Evolutionary conservation across 352 stramenopile species (phyloP), one percentile per base, ranked within the genome.

Genomic region (Phytophthora pini): DNA sequence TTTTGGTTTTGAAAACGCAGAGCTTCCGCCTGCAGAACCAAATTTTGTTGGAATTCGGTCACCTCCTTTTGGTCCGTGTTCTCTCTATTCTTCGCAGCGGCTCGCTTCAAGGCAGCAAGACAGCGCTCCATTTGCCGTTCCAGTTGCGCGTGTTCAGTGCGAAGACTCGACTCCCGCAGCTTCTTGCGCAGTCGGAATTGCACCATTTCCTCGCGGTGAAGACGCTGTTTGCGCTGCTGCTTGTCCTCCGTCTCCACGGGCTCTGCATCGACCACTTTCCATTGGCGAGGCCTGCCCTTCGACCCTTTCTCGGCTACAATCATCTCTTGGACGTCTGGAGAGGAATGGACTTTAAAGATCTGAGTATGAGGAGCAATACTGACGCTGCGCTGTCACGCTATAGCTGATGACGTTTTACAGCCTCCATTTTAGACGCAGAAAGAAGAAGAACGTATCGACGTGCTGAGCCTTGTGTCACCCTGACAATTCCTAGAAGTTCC

Each of bases 1-100:
- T 39, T 55, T 6, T 48, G 45, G 51, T 82, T 82, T 26, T 76
- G 70, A 0, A 57, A 15, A 3, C 72, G 68, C 3, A 82, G 55
- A 2, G 45, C 56, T 56, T 77, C 70, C 5, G 47, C 47, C 47
- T 74, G 54, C 4, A 59, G 44, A 7, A 77, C 47, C 24, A 77
- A 56, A 10, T 72, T 31, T 0, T 24, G 47, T 13, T 52, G 46
- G 5, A 52, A 6, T 8, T 53, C 44, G 44, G 9, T 36, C 13
- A 34, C 49, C 26, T 44, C 20, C 4, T 1, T 7, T 64, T 36
- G 26, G 12, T 17, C 11, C 8, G 4, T 13, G 13, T 29, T 38
- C 31, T 12, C 31, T 13, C 4, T 38, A 5, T 11, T 39, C 17
- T 49, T 13, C 22, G 10, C 3, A 46, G 49, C 49, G 6, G 48